Base-by-base conservation (phyloP, 2,329 filamentous ascomycete genomes). In the Chaetomiaceae sp. region DNA sequence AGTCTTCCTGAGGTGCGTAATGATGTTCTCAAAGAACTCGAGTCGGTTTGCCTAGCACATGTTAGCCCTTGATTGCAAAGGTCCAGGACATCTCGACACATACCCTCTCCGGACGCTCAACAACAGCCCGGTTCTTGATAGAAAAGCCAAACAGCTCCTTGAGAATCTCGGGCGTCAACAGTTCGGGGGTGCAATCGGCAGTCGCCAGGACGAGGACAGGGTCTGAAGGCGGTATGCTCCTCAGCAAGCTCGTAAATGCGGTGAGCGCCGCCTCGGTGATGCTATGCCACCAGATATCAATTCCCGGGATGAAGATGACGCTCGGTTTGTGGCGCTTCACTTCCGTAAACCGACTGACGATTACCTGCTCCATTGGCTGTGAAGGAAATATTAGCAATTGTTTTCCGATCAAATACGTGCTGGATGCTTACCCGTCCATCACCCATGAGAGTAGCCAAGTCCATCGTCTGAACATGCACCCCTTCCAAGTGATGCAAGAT, bases 261-360 rank as follows among this genome's bases (percentile, higher is more conserved):
- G 85, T 84, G 49, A 95, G 81, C 3, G 85, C 81, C 34, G 87
- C 84, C 7, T 73, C 71, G n/a, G 67, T 65, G 16, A 85, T 63
- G 21, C 75, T 77, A 16, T 79, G 71, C 64, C 89, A 92, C 93
- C 93, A 99, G 7, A 85, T 79, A 59, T 96, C 87, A 43, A 97
- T 81, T 59, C 90, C 86, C 2, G 93, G 92, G 38, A 99, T 87
- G 68, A 91, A 97, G 45, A 99, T 93, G 33, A 97, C 89, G 65
- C 90, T 95, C 0, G 93, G 93, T 67, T 96, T 96, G 66, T 96
- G 90, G 33, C 91, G 84, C 67, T 92, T 89, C 33, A 95, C 88
- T 70, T 97, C 93, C 1, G 88, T 84, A 64, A 99, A 97, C 7
- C 95, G 76, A 58, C 91, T 85, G 12, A 96, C 89, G 56, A 99